phyloP scores from a whole-genome alignment of 2,329 filamentous ascomycete genomes.

The Ascosphaera apis region DNA sequence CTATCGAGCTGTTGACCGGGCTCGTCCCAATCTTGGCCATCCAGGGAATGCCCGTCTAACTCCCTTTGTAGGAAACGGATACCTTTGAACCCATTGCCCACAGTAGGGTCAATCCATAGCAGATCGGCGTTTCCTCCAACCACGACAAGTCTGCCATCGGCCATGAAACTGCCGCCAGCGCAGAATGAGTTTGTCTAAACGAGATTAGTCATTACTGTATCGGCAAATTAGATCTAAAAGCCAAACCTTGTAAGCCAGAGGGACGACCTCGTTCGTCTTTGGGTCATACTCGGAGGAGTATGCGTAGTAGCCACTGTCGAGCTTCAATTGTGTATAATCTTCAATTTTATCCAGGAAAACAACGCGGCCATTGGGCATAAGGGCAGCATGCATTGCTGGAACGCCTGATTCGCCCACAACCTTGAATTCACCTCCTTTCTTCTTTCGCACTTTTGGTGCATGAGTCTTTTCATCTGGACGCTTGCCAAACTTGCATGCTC shows the following conservation, averaged over 20 bases:
- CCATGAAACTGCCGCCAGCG: constrained; percentile 34
- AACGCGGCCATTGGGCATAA: constrained; percentile 35
- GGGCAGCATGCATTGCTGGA: constrained; percentile 38
- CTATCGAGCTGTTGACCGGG: constrained; percentile 30
- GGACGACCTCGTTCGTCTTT: constrained; percentile 21
- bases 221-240: not conserved
- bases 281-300: constrained; percentile 39
- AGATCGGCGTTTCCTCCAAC: constrained; percentile 36
- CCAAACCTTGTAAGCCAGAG: constrained; percentile 23
- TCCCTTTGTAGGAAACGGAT: constrained; percentile 32
- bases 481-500: constrained; percentile 20
- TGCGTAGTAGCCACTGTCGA: constrained; percentile 31
- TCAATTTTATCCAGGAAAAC: constrained; percentile 41
- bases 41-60: constrained; percentile 18
- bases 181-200: constrained; percentile 35
- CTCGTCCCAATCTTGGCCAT: constrained; percentile 31
- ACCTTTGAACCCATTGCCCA: constrained; percentile 34
- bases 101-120: constrained; percentile 31
- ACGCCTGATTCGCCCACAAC: constrained; percentile 34
- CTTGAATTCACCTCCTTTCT: constrained; percentile 24
- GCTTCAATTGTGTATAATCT: constrained; percentile 34
- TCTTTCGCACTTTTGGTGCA: constrained; percentile 2
- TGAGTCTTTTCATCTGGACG: constrained; percentile 2
- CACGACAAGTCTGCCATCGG: constrained; percentile 31
- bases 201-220: constrained; percentile 2